Evolutionary conservation across 2,329 filamentous ascomycete genomes (phyloP).

Genomic region (Orbilia ellipsospora): DNA sequence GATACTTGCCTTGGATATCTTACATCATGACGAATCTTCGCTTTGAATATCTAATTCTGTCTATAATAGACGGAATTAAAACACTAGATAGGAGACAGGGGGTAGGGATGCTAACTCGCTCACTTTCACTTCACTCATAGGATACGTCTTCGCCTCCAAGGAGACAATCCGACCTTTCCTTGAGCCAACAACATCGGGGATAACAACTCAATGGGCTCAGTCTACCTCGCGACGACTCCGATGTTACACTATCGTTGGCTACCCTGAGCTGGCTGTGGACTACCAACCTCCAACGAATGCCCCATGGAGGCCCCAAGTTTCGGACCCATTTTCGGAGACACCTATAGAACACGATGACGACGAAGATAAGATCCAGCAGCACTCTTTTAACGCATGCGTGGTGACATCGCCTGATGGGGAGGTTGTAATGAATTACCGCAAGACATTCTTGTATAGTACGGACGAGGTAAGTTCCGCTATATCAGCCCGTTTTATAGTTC

Average conservation of each 20-base stretch:
- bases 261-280: constrained; percentile 75
- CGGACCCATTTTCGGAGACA: constrained; percentile 46
- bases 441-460: constrained; percentile 70
- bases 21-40: background rate
- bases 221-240: constrained; percentile 73
- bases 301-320: constrained; percentile 31
- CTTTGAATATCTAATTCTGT: constrained; percentile 3
- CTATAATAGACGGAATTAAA: background rate
- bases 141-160: constrained; percentile 81
- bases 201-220: constrained; percentile 77
- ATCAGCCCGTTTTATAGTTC: constrained; percentile 63
- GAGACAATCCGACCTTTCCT: constrained; percentile 75
- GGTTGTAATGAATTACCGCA: constrained; percentile 72
- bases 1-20: background rate
- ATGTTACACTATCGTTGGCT: constrained; percentile 77
- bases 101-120: constrained; percentile 44
- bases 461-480: constrained; percentile 73
- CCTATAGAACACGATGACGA: constrained; percentile 34
- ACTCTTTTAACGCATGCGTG: constrained; percentile 63
- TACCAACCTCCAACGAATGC: constrained; percentile 65
- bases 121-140: constrained; percentile 62
- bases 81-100: constrained; percentile 4
- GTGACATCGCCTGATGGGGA: constrained; percentile 71
- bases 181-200: constrained; percentile 74
- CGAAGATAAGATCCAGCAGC: constrained; percentile 27